Conservation (phyloP, 2,329 filamentous ascomycete genomes). For the Sclerotinia borealis region DNA sequence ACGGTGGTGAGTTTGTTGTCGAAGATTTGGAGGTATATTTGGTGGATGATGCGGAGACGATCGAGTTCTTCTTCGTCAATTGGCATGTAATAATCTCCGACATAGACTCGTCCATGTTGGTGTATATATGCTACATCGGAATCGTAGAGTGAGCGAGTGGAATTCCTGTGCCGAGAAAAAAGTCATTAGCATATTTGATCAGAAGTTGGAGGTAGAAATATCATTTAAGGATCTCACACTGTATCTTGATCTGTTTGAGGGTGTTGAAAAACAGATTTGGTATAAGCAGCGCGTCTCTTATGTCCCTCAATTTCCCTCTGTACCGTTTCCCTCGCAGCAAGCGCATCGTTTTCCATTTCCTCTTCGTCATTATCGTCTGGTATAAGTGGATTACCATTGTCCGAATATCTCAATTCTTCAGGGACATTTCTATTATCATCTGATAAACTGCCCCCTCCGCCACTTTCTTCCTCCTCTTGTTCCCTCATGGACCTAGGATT, state of each 20-base stretch:
- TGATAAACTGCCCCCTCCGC: neutral
- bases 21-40: slow-evolving; percentile 26
- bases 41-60: slow-evolving; percentile 28
- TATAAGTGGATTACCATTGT: neutral
- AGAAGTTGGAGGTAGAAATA: neutral
- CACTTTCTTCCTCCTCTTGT: neutral
- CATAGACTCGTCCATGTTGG: slow-evolving; percentile 45
- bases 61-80: slow-evolving; percentile 31
- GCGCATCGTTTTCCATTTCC: neutral
- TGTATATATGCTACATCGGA: slow-evolving; percentile 35
- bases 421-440: neutral
- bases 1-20: slow-evolving; percentile 27
- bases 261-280: slow-evolving; percentile 12
- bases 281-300: neutral
- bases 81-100: slow-evolving; percentile 39
- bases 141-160: slow-evolving; percentile 30
- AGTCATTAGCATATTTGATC: neutral
- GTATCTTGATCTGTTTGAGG: slow-evolving; percentile 15
- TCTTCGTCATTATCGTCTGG: slow-evolving; percentile 4
- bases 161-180: slow-evolving; percentile 22
- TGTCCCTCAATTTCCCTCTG: slow-evolving; percentile 3
- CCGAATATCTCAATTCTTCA: neutral
- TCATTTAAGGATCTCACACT: slow-evolving; percentile 3
- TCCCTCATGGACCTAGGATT: neutral
- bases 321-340: neutral